These are phyloP conservation scores for Myxozyma vanderwaltii DNA, from an alignment of 805 yeast genomes.

Conservation along the genomic window DNA sequence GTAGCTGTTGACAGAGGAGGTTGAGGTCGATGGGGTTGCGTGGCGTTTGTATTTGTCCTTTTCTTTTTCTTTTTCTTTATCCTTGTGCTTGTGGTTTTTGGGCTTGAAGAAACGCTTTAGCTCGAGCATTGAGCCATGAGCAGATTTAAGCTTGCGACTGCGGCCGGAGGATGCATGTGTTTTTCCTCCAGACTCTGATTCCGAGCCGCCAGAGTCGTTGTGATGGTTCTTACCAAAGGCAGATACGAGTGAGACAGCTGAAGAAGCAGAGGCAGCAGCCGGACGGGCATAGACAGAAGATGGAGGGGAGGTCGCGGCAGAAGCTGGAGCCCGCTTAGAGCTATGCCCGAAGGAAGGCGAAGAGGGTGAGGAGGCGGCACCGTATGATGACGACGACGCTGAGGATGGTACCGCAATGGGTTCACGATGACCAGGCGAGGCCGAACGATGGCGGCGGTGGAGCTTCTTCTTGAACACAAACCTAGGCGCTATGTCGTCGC, in stretches of 20 bases:
- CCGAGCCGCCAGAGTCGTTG: slow-evolving; percentile 23
- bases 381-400: not conserved
- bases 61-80: slow-evolving; percentile 17
- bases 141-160: slow-evolving; percentile 24
- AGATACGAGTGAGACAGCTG: slow-evolving; percentile 33
- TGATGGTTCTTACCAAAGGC: slow-evolving; percentile 33
- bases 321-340: not conserved
- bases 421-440: slow-evolving; percentile 1
- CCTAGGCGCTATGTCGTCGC: slow-evolving; percentile 42
- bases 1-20: slow-evolving; percentile 10
- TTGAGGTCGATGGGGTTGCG: slow-evolving; percentile 12
- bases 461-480: slow-evolving; percentile 41
- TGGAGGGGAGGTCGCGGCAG: not conserved
- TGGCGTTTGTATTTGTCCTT: slow-evolving; percentile 8
- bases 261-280: slow-evolving; percentile 27
- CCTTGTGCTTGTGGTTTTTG: slow-evolving; percentile 38
- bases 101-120: slow-evolving; percentile 53
- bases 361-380: not conserved
- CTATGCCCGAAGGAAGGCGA: not conserved
- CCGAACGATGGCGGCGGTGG: slow-evolving; percentile 16
- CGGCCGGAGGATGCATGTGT: slow-evolving; percentile 1
- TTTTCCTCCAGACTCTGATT: slow-evolving; percentile 15
- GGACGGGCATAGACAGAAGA: slow-evolving; percentile 19
- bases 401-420: not conserved
- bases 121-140: slow-evolving; percentile 42